Conservation (phyloP, 768 basidiomycete genomes). For the Neoboletus magnificus region DNA sequence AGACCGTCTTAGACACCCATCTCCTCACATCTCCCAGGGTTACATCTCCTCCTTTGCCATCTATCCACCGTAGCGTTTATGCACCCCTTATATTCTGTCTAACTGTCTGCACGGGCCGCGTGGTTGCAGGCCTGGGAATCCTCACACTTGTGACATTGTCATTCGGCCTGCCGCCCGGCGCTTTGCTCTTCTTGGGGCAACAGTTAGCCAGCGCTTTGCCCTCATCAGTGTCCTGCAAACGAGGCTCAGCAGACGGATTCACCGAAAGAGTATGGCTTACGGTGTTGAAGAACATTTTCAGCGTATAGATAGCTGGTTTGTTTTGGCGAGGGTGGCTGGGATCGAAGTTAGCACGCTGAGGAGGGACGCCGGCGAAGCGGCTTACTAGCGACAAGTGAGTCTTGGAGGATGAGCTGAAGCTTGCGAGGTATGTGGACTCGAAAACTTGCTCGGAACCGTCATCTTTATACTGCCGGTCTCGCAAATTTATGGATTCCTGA, state of each 20-base stretch:
- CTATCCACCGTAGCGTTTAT: neutral
- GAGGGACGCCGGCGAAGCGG: neutral
- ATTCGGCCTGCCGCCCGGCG: slow-evolving; percentile 8
- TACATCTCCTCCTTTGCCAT: neutral
- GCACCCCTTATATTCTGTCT: neutral
- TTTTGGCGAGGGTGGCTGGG: neutral
- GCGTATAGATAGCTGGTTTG: neutral
- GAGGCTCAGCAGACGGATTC: neutral
- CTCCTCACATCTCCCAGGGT: neutral
- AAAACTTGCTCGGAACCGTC: neutral
- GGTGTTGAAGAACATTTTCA: slow-evolving; percentile 1
- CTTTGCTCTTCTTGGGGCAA: neutral
- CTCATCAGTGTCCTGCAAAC: neutral
- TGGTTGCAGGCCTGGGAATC: neutral
- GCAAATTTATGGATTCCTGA: neutral
- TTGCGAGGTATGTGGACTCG: neutral
- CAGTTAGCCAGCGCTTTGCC: neutral
- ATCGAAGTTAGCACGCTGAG: neutral
- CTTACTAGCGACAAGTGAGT: neutral
- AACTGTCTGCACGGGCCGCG: slow-evolving; percentile 5
- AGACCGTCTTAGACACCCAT: neutral
- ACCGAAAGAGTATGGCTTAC: neutral
- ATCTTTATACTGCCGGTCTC: slow-evolving; percentile 6
- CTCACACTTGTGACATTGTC: neutral
- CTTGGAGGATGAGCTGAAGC: neutral